Percentiles rank a stretch among this genome's conserved stretches.
These are phyloP conservation scores for Solanum virginianum DNA, from an alignment of 257 asterid species.

Conservation along the genomic window DNA sequence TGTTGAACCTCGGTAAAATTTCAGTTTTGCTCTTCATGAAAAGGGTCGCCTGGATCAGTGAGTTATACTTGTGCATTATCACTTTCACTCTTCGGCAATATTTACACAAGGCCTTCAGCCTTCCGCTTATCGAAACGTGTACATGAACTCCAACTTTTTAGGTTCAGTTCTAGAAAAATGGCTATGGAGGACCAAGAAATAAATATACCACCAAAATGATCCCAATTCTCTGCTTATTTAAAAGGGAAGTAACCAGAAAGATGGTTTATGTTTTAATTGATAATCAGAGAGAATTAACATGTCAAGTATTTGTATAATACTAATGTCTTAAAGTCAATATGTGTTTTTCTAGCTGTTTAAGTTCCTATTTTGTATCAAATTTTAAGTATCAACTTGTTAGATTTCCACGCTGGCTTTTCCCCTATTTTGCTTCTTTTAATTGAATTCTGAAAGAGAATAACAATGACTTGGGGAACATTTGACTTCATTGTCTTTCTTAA, in stretches of 20 bases:
- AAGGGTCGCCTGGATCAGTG: neutral
- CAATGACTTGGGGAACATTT: neutral
- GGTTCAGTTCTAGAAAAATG: neutral
- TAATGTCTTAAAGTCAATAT: neutral
- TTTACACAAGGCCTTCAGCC: neutral
- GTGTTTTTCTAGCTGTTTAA: neutral
- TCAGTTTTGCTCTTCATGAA: neutral
- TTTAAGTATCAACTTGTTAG: neutral
- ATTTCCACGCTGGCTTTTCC: neutral
- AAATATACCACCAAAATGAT: neutral
- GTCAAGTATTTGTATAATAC: neutral
- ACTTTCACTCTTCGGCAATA: neutral
- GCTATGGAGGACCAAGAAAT: neutral
- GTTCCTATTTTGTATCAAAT: neutral
- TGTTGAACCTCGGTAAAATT: constrained; percentile 33
- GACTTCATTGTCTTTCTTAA: neutral
- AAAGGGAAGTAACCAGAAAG: neutral
- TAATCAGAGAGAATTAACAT: neutral
- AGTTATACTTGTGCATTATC: neutral
- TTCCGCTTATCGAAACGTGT: neutral
- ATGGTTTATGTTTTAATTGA: neutral
- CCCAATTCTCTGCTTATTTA: neutral
- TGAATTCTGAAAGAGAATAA: neutral
- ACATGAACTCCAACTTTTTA: neutral
- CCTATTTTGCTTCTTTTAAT: neutral